Percentiles rank a stretch among this genome's conserved stretches.
phyloP scores from a whole-genome alignment of 2,329 filamentous ascomycete species.

The Madurella fahalii region DNA sequence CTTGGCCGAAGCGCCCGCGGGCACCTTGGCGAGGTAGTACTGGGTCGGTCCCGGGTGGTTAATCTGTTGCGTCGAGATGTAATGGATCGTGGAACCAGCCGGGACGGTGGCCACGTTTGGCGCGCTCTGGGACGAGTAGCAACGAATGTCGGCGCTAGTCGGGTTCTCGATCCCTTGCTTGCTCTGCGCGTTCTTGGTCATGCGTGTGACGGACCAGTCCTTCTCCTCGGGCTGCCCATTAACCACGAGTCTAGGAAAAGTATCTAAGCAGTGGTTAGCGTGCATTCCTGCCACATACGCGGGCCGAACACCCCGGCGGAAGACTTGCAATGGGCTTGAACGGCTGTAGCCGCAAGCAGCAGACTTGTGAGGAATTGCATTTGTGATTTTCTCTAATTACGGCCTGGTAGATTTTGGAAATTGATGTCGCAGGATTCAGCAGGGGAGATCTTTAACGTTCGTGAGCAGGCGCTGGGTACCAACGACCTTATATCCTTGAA shows the following conservation, averaged over 20 bases:
- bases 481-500: not conserved
- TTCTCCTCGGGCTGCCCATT: constrained; percentile 32
- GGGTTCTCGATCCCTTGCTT: constrained; percentile 34
- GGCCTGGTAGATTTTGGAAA: not conserved
- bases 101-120: constrained; percentile 29
- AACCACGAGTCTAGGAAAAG: constrained; percentile 34
- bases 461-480: too few species aligned
- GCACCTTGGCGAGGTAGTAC: constrained; percentile 38
- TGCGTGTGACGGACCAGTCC: constrained; percentile 35
- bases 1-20: constrained; percentile 30
- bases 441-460: too few species aligned
- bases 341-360: constrained; percentile 23
- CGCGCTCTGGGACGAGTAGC: constrained; percentile 34
- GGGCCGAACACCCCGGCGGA: not conserved
- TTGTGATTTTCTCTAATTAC: constrained; percentile 1
- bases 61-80: constrained; percentile 34
- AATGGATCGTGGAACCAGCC: constrained; percentile 33
- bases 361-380: constrained; percentile 24
- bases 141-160: constrained; percentile 32
- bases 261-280: constrained; percentile 26
- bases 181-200: constrained; percentile 35
- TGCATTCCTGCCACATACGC: not conserved
- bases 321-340: constrained; percentile 27
- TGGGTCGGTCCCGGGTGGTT: constrained; percentile 39
- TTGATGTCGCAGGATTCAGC: not conserved